Evolutionary conservation across 1,284 basidiomycete species (phyloP).

Genomic region (Fomes fomentarius): DNA sequence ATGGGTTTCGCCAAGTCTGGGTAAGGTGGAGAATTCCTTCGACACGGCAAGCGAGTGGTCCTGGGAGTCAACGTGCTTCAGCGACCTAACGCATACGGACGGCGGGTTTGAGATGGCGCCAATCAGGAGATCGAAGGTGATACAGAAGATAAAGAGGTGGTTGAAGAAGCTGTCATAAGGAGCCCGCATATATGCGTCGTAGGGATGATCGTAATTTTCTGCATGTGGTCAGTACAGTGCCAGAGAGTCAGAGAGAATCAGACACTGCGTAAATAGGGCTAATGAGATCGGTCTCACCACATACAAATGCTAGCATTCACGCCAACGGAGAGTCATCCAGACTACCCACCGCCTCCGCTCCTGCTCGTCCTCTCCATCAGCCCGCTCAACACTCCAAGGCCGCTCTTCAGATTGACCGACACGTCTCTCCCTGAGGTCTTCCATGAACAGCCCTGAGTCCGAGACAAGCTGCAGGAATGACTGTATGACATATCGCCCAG

Average conservation of each 20-base stretch:
- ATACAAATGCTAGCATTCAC: not conserved
- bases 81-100: constrained; percentile 9
- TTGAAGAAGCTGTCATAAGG: constrained; percentile 11
- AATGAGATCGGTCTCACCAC: too few relatives aligned
- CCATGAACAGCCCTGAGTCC: constrained; percentile 47
- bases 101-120: constrained; percentile 1
- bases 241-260: too few relatives aligned
- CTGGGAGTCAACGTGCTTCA: constrained; percentile 9
- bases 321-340: constrained; percentile 68
- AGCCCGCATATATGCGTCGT: too few relatives aligned
- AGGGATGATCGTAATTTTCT: too few relatives aligned
- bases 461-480: constrained; percentile 51
- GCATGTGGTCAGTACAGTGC: too few relatives aligned
- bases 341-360: constrained; percentile 72
- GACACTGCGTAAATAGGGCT: too few relatives aligned
- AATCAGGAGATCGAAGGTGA: constrained; percentile 5
- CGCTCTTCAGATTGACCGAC: constrained; percentile 42
- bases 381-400: constrained; percentile 54
- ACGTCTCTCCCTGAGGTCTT: constrained; percentile 52
- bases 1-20: constrained; percentile 16
- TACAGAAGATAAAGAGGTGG: constrained; percentile 21
- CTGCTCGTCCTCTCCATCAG: constrained; percentile 58
- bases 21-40: not conserved
- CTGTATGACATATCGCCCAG: constrained; percentile 69
- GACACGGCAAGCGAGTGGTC: constrained; percentile 8